These are phyloP conservation scores for Nannochloris sp. DNA, from an alignment of 139 green algal genomes.

Conservation along the genomic window DNA sequence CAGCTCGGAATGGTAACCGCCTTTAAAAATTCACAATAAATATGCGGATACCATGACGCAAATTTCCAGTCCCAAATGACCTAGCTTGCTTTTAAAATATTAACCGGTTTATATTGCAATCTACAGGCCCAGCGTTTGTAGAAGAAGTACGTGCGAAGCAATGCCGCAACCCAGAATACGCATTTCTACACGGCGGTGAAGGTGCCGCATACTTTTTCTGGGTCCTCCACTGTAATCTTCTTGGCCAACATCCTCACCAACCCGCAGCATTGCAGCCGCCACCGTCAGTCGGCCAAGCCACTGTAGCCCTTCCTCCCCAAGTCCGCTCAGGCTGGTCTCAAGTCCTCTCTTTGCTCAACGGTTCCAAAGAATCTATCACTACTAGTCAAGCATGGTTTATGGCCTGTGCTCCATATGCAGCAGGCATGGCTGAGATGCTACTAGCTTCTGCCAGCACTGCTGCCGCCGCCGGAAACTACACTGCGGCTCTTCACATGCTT, in stretches of 20 bases:
- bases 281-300: background rate
- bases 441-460: constrained; percentile 14
- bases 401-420: constrained; percentile 46
- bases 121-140: constrained; percentile 26
- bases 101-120: background rate
- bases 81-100: background rate
- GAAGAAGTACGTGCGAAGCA: constrained; percentile 25
- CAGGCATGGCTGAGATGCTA: constrained; percentile 53
- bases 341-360: constrained; percentile 32
- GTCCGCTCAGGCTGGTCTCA: constrained; percentile 24
- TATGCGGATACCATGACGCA: no score
- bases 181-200: constrained; percentile 28
- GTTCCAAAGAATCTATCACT: constrained; percentile 71
- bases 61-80: no score
- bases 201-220: constrained; percentile 21
- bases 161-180: constrained; percentile 25
- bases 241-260: background rate
- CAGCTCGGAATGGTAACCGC: constrained; percentile 13
- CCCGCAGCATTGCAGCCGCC: background rate
- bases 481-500: constrained; percentile 69
- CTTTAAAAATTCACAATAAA: background rate
- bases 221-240: constrained; percentile 3
- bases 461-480: constrained; percentile 20
- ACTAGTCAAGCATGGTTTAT: constrained; percentile 77
- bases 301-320: constrained; percentile 10